Evolutionary conservation across 2,329 filamentous ascomycete genomes (phyloP), one percentile per base, ranked within the genome.

Genomic region (Alternaria solani): DNA sequence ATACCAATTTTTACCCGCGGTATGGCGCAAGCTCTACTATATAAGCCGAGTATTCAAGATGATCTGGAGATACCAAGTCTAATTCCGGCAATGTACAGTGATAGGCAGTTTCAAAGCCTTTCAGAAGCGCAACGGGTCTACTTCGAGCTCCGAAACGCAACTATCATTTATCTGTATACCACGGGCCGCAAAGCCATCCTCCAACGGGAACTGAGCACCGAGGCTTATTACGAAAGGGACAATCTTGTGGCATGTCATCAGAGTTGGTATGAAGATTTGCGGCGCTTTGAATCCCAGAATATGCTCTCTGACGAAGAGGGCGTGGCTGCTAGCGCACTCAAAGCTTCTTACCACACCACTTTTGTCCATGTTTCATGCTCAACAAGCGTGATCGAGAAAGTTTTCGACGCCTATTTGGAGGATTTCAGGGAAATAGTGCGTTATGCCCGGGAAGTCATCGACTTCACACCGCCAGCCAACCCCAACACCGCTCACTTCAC

Each of bases 1-100:
- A 14, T 66, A 6, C 70, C 70, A 5, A 65, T 74, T n/a, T 73
- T 70, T 30, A 62, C 62, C 12, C 61, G 69, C 20, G 56, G 63
- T 5, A 63, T 71, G 7, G 54, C 67, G 25, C 59, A 62, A 16
- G 70, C 64, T 5, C 56, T 68, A 11, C 8, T 72, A 7, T 70
- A 65, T 48, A 23, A 23, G 20, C 20, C 20, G 20, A 69, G 69
- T 14, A 59, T 64, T 9, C 67, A 70, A 23, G 49, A 62, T 0
- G 51, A 54, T 7, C 39, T 67, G 14, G 48, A 64, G 3, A 55
- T 64, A 2, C 26, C 52, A 3, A 56, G 51, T 11, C 32, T 55
- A 23, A 42, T 9, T 34, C 58, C 6, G 16, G 57, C 28, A 36
- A 16, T 32, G 46, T 64, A 41, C 28, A 46, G 51, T 26, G 52